Conservation (phyloP, 768 basidiomycete species). For the Psilocybe sp. region DNA sequence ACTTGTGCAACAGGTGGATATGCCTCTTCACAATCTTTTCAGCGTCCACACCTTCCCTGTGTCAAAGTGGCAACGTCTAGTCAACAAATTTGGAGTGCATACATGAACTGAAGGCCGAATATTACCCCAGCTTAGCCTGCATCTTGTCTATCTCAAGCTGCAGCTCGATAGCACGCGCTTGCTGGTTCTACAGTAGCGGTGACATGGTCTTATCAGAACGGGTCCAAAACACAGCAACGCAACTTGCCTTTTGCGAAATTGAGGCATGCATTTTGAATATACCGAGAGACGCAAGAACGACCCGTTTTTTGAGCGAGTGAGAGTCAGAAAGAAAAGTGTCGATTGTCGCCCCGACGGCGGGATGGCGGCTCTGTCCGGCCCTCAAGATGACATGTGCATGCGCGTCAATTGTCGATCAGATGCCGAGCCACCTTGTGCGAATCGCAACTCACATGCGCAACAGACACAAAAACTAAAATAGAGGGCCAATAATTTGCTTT, state of each 20-base stretch:
- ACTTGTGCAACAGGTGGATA: constrained; percentile 69
- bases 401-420: too few species aligned
- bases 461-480: too few species aligned
- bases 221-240: too few species aligned
- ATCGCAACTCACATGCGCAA: too few species aligned
- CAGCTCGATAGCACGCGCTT: constrained; percentile 44
- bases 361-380: too few species aligned
- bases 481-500: too few species aligned
- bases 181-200: constrained; percentile 39
- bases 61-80: neutral
- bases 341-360: too few species aligned
- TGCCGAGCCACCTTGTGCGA: too few species aligned
- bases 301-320: too few species aligned
- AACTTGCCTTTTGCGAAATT: constrained; percentile 11
- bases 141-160: constrained; percentile 46
- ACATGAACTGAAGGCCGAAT: neutral
- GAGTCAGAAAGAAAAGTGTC: too few species aligned
- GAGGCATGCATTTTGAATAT: constrained; percentile 12
- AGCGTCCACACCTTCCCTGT: constrained; percentile 43
- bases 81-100: constrained; percentile 13
- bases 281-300: neutral
- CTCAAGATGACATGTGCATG: too few species aligned
- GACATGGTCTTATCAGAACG: neutral
- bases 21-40: constrained; percentile 62
- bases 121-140: constrained; percentile 46